Evolutionary conservation across 2,329 filamentous ascomycete species (phyloP).

Genomic region (Ophiostoma quercus): DNA sequence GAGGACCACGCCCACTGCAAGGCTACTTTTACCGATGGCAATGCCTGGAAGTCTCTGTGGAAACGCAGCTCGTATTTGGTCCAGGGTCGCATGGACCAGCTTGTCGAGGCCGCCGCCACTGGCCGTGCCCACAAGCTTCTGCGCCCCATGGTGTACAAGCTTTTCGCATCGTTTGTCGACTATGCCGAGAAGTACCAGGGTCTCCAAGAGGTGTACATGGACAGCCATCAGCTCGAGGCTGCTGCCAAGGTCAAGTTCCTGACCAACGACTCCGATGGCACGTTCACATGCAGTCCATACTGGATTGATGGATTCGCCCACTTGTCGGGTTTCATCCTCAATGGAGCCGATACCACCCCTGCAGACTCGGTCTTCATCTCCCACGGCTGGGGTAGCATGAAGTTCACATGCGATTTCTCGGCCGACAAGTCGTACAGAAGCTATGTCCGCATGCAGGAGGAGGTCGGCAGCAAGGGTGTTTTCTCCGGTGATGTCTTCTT

Average conservation of each 20-base stretch:
- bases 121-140: slow-evolving; percentile 68
- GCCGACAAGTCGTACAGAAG: slow-evolving; percentile 47
- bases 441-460: slow-evolving; percentile 55
- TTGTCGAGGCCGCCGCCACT: slow-evolving; percentile 55
- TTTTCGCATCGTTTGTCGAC: slow-evolving; percentile 53
- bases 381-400: slow-evolving; percentile 53
- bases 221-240: slow-evolving; percentile 42
- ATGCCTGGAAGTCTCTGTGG: slow-evolving; percentile 60
- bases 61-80: slow-evolving; percentile 65
- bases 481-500: slow-evolving; percentile 51
- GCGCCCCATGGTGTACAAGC: slow-evolving; percentile 73
- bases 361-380: slow-evolving; percentile 49
- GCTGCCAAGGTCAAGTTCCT: slow-evolving; percentile 44
- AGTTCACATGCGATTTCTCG: slow-evolving; percentile 44
- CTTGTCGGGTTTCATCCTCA: slow-evolving; percentile 57
- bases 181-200: slow-evolving; percentile 51
- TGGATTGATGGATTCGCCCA: slow-evolving; percentile 57
- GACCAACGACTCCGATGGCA: slow-evolving; percentile 44
- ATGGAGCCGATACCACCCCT: slow-evolving; percentile 52
- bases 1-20: slow-evolving; percentile 56
- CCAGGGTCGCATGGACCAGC: slow-evolving; percentile 54
- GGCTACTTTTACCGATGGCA: slow-evolving; percentile 55
- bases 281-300: slow-evolving; percentile 52
- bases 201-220: slow-evolving; percentile 55
- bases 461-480: slow-evolving; percentile 45